Evolutionary conservation across 2,329 filamentous ascomycete genomes (phyloP), one percentile per base, ranked within the genome.

Genomic region (Cordyceps militaris): DNA sequence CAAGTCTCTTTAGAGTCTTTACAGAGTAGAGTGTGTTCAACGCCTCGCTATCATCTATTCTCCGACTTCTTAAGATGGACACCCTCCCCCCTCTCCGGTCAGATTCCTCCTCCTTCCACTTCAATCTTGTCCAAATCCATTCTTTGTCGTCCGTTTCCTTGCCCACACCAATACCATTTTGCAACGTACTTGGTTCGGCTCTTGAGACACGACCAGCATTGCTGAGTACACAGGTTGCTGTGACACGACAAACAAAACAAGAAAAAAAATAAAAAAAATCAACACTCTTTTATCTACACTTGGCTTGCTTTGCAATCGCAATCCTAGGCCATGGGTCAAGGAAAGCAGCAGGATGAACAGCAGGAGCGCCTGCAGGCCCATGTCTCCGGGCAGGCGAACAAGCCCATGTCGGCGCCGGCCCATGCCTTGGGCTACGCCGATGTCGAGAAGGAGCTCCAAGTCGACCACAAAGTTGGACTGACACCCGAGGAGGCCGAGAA

Each of bases 381-480:
- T 57, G 62, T 62, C 59, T 64, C 63, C 16, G 60, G 60, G 24
- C 74, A 77, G 65, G 69, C 73, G 58, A 77, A 77, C 62, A 69
- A 68, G 57, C 81, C 80, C 36, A 71, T 89, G 40, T 80, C 82
- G 9, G 73, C 75, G 34, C 85, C 85, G 14, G 83, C 86, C 8
- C 86, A 90, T 67, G 75, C 81, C 47, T 74, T 90, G 51, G 67
- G 76, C n/a, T 74, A 74, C 64, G 72, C 77, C 21, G 70, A 77
- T 32, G 77, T 84, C 34, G 71, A 80, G 32, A 68, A 76, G 19
- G 80, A 87, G 67, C 76, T 87, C 34, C 69, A 72, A 13, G 79
- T 81, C 54, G 76, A 84, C 63, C 65, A 76, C 5, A 76, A 83
- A 5, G 76, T 83, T 67, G 86, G 86, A 24, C 73, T 89, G 43